These are phyloP conservation scores for Dactylis glomerata DNA, from an alignment of 176 grass and related monocot species.

Conservation along the genomic window DNA sequence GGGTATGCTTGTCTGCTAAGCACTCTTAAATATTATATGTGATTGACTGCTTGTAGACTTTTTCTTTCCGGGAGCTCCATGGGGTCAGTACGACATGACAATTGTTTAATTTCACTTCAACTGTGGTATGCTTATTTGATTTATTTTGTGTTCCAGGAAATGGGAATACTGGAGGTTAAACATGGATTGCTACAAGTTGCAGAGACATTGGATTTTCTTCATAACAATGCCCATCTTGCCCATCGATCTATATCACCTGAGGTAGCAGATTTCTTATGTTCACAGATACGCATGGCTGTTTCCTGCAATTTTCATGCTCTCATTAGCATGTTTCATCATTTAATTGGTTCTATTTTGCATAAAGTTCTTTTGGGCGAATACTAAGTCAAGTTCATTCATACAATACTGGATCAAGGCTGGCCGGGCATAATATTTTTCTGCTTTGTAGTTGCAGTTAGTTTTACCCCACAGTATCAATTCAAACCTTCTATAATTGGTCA, in stretches of 20 bases:
- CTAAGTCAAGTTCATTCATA: not conserved
- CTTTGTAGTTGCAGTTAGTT: not conserved
- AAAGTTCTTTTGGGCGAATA: not conserved
- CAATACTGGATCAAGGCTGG: slow-evolving; percentile 7
- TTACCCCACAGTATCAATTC: not conserved
- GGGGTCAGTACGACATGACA: not conserved
- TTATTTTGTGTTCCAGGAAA: slow-evolving; percentile 56
- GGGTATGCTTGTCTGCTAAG: not conserved
- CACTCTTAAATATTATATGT: slow-evolving; percentile 7
- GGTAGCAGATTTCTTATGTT: slow-evolving; percentile 35
- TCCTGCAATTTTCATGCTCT: slow-evolving; percentile 13
- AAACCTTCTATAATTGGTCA: not conserved
- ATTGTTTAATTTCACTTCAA: not conserved
- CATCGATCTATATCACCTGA: slow-evolving; percentile 97
- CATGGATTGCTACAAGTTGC: slow-evolving; percentile 95
- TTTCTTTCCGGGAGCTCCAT: not conserved
- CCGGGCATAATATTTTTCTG: not conserved
- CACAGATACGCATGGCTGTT: slow-evolving; percentile 15
- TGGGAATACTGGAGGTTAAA: slow-evolving; percentile 94
- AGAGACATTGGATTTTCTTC: slow-evolving; percentile 97
- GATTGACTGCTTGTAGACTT: not conserved
- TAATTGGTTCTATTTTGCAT: not conserved
- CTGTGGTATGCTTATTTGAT: not conserved
- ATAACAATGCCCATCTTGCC: slow-evolving; percentile 91
- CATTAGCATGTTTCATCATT: not conserved